These are phyloP conservation scores for Inonotus obliquus DNA, from an alignment of 1,284 basidiomycete species.

Conservation along the genomic window DNA sequence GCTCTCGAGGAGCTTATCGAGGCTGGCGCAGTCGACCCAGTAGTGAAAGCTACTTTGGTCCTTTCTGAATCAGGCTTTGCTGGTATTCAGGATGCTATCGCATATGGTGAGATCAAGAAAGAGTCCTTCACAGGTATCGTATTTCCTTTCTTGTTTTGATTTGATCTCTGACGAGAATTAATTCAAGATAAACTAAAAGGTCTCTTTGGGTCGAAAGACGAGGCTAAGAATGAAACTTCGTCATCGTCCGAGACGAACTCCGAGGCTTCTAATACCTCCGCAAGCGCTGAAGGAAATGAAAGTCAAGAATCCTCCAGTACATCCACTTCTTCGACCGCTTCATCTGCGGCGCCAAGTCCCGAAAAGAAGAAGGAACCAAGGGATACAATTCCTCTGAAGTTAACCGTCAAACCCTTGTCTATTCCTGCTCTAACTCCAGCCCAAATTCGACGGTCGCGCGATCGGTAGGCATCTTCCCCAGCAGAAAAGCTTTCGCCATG, in stretches of 20 bases:
- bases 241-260: conserved; percentile 26
- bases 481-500: too few species aligned
- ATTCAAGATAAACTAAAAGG: conserved; percentile 74
- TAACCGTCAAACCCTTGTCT: conserved; percentile 58
- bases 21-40: conserved; percentile 61
- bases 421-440: conserved; percentile 67
- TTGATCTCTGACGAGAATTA: conserved; percentile 11
- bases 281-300: conserved; percentile 23
- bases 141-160: conserved; percentile 13
- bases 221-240: conserved; percentile 24
- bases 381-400: conserved; percentile 57
- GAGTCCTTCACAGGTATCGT: conserved; percentile 64
- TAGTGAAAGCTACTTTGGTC: conserved; percentile 77
- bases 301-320: conserved; percentile 27
- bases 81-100: conserved; percentile 71
- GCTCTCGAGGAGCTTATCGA: conserved; percentile 75
- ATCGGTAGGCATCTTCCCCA: conserved; percentile 51
- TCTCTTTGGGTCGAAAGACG: conserved; percentile 55
- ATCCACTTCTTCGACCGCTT: conserved; percentile 19
- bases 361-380: conserved; percentile 35
- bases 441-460: conserved; percentile 67
- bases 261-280: conserved; percentile 10
- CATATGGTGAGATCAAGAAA: conserved; percentile 66
- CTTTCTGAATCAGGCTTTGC: conserved; percentile 84
- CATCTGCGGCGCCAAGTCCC: conserved; percentile 22